Base-by-base conservation (phyloP, 148 eudicot genomes). In the Chenopodium album region DNA sequence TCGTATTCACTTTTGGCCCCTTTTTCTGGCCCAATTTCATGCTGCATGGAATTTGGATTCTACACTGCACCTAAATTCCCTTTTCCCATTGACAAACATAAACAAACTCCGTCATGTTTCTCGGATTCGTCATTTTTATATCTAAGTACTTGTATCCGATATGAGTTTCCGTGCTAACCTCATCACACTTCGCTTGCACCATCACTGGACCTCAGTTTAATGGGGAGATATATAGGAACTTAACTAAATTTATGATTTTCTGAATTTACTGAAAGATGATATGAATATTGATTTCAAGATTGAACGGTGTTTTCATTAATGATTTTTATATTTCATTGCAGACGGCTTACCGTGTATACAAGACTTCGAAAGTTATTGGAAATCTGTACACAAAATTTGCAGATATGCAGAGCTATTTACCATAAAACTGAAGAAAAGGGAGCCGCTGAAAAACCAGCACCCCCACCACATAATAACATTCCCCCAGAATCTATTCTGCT, bases 401-500 rank as follows among this genome's bases (percentile, higher is more conserved):
- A 77, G 11, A 77, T 67, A 50, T 22, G 75, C 67, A 76, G 60
- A 37, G 74, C 71, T 81, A 78, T 78, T 85, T 76, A 79, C 77
- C 76, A 63, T 52, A 75, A 70, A 54, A 48, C 22, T 28, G 87
- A 84, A 86, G 86, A 82, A 76, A 92, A 92, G 22, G 93, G 84
- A 65, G 83, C 72, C 77, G 75, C 77, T 13, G 88, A 78, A 48
- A 80, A 71, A 17, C 87, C 83, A 32, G 81, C 54, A 32, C 90
- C 83, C 56, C 90, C 94, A 31, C 88, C 84, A 79, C 99, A 97
- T 47, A 94, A 80, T 74, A 91, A 86, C 87, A 97, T 80, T 78
- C 92, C 78, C 60, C 99, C 99, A 8, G 96, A 90, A 64, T 97
- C 97, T 69, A 88, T 88, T 79, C 91, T 89, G 87, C 84, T 88